A percentile compares a stretch with the other conserved stretches of the same genome.
phyloP scores from a whole-genome alignment of 305 asterid species.

The Striga hermonthica region DNA sequence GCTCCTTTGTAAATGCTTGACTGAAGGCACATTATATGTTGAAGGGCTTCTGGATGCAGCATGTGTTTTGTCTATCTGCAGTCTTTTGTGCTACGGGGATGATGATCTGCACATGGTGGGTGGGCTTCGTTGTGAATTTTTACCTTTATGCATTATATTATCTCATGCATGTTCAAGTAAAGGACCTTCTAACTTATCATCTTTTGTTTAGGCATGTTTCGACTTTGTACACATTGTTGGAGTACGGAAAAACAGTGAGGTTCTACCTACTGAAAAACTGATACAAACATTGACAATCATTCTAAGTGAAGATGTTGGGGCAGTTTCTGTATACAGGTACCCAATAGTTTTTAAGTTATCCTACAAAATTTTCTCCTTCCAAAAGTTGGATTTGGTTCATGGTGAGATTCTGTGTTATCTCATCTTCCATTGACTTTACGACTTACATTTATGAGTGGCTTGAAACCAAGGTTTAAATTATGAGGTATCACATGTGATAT shows the following conservation, averaged over 20 bases:
- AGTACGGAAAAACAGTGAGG: conserved; percentile 53
- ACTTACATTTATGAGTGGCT: neutral
- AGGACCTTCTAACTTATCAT: conserved; percentile 37
- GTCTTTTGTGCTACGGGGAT: conserved; percentile 73
- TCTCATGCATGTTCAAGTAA: conserved; percentile 22
- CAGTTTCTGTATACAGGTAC: conserved; percentile 67
- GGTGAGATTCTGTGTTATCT: too few species aligned
- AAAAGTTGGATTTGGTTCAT: conserved; percentile 11
- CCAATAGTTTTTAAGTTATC: conserved; percentile 23
- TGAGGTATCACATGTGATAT: conserved; percentile 15
- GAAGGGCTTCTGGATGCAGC: conserved; percentile 81
- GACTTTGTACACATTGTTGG: conserved; percentile 74
- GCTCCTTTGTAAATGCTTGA: conserved; percentile 75
- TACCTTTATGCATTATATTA: conserved; percentile 17
- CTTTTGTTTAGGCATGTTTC: conserved; percentile 79
- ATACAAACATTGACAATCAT: conserved; percentile 58
- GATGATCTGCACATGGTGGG: conserved; percentile 86
- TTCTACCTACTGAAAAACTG: conserved; percentile 68
- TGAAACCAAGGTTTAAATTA: neutral
- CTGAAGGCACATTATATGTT: conserved; percentile 83
- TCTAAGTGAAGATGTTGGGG: conserved; percentile 54
- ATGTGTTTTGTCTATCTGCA: conserved; percentile 67
- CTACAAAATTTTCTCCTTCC: conserved; percentile 9
- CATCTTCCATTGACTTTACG: neutral
- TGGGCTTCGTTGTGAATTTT: conserved; percentile 28